Evolutionary conservation across 2,329 filamentous ascomycete species (phyloP), one percentile per base, ranked within the genome.

Genomic region (Fusarium subtropicale): DNA sequence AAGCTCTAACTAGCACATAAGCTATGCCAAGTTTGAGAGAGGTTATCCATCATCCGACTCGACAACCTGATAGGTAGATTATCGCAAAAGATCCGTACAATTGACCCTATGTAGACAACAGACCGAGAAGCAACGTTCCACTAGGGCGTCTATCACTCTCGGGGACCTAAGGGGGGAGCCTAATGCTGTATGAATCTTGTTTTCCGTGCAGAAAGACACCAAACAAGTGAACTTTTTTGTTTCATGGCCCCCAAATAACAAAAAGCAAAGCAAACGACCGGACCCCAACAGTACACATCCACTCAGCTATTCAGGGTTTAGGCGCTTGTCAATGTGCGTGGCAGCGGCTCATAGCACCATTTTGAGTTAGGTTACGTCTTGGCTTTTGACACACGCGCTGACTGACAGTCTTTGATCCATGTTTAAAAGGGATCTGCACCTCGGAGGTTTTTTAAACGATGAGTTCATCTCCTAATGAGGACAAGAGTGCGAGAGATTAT

Each of bases 181-280:
- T n/a, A 13, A 30, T 31, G 7, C 8, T 22, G 28, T 22, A 18
- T 50, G 7, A 45, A 64, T 56, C 60, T 64, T 64, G 59, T 45
- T 64, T 64, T 50, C 4, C 4, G 7, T 33, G n/a, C 36, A 52
- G 20, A 28, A 45, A 39, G 16, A 57, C 24, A 18, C 20, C 42
- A 42, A 36, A 18, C 48, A 52, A 52, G 18, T 26, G 36, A 38
- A 22, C 36, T 13, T 13, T 52, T 51, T 36, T 24, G 28, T 51
- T 36, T 60, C 38, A n/a, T 22, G 60, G 59, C 60, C 60, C 60
- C 59, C 59, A 50, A 50, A 20, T 3, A n/a, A 28, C 52, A 48
- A 26, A 31, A 54, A 46, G 28, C 26, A 52, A 52, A 52, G 22
- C 22, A 50, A 11, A 50, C 16, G 16, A 52, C n/a, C n/a, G 28